A percentile compares a stretch with the other conserved stretches of the same genome.
These are phyloP conservation scores for Anthracocystis setariae DNA, from an alignment of 1,284 basidiomycete genomes.

Conservation along the genomic window DNA sequence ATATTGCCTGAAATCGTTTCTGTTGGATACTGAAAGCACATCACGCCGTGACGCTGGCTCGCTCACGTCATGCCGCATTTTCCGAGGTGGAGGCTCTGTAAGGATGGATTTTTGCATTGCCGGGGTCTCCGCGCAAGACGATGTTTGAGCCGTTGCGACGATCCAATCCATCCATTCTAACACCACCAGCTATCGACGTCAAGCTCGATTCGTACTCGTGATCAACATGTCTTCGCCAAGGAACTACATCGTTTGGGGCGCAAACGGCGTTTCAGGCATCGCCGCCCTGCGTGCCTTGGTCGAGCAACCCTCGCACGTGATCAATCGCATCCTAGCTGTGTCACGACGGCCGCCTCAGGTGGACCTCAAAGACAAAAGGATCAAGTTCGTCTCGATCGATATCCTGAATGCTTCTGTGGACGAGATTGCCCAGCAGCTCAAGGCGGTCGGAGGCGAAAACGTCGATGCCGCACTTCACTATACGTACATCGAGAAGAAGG, in stretches of 20 bases:
- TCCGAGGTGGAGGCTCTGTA: not conserved
- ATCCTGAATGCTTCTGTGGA: constrained; percentile 33
- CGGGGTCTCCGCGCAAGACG: not conserved
- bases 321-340: constrained; percentile 30
- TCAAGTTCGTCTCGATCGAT: constrained; percentile 48
- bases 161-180: not conserved
- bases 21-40: too few species aligned
- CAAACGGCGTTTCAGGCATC: constrained; percentile 43
- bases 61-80: constrained; percentile 8
- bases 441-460: constrained; percentile 27
- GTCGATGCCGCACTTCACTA: constrained; percentile 41
- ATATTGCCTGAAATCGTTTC: too few species aligned
- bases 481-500: constrained; percentile 50
- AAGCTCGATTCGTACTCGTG: not conserved
- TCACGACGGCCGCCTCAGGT: constrained; percentile 38
- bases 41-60: not conserved
- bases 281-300: constrained; percentile 41
- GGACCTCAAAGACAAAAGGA: constrained; percentile 35
- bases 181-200: not conserved
- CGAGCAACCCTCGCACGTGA: constrained; percentile 20
- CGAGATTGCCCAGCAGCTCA: constrained; percentile 30
- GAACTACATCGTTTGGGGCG: constrained; percentile 43
- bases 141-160: not conserved
- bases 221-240: constrained; percentile 19
- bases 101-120: constrained; percentile 11